Evolutionary conservation across 2,329 filamentous ascomycete genomes (phyloP).

Genomic region (Pseudocercospora vitis): DNA sequence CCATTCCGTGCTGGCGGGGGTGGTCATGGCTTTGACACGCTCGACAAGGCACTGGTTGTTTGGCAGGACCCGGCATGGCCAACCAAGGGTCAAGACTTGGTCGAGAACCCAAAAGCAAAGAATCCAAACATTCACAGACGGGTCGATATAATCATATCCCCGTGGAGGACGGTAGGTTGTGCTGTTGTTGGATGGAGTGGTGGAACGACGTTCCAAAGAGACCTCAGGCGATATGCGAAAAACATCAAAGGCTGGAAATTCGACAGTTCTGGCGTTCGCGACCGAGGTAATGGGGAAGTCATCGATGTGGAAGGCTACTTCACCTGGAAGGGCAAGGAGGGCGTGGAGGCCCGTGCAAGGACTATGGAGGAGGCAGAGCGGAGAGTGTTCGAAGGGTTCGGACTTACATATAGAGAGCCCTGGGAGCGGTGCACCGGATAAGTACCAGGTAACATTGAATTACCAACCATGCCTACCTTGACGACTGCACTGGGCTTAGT

Average conservation of each 20-base stretch:
- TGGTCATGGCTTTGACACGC: slow-evolving; percentile 73
- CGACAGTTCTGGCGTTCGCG: slow-evolving; percentile 82
- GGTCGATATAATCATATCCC: slow-evolving; percentile 87
- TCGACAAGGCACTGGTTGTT: slow-evolving; percentile 90
- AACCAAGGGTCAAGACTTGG: slow-evolving; percentile 40
- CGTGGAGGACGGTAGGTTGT: slow-evolving; percentile 86
- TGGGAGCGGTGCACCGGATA: slow-evolving; percentile 48
- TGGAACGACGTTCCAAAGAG: slow-evolving; percentile 85
- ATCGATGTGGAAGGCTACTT: slow-evolving; percentile 75
- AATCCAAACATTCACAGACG: slow-evolving; percentile 76
- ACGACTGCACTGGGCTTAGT: too few relatives aligned
- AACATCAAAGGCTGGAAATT: slow-evolving; percentile 75
- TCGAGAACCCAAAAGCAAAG: slow-evolving; percentile 44
- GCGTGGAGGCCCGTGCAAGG: slow-evolving; percentile 42
- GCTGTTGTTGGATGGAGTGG: slow-evolving; percentile 82
- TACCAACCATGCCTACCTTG: too few relatives aligned
- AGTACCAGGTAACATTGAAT: not conserved
- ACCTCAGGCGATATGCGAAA: slow-evolving; percentile 78
- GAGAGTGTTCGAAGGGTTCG: slow-evolving; percentile 75
- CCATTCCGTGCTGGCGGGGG: slow-evolving; percentile 50
- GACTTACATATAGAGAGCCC: slow-evolving; percentile 53
- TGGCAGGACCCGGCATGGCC: slow-evolving; percentile 71
- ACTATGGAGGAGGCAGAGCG: slow-evolving; percentile 72
- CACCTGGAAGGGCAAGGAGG: slow-evolving; percentile 61
- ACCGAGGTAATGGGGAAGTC: slow-evolving; percentile 66